Base-by-base conservation (phyloP, 768 basidiomycete genomes). In the Lepiota venenata region DNA sequence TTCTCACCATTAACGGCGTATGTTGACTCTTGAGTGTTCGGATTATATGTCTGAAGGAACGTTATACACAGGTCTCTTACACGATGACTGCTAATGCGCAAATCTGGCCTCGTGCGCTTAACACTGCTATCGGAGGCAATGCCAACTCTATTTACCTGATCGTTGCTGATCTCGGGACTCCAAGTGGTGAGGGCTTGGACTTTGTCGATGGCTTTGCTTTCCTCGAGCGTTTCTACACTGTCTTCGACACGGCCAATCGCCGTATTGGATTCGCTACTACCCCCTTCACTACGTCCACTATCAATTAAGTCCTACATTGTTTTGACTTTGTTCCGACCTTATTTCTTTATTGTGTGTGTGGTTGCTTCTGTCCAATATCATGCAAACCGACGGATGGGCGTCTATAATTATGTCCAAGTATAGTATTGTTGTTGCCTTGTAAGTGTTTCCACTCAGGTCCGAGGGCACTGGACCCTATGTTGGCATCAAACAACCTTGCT, bases 31-130 rank as follows among this genome's bases (percentile, higher is more conserved):
- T 39, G 21, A 9, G 25, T 37, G 38, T 35, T 47, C 36, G 41
- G n/a, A 8, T 32, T 44, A 14, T 11, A 8, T 11, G n/a, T 52
- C 36, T 35, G 11, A 14, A 44, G 46, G 41, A 16, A 21, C 35
- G 12, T 36, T 42, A n/a, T 38, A 11, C 0, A 41, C 56, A 82
- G 78, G 68, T 67, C 14, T 76, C 74, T 8, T 84, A 75, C 60
- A 79, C 81, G 64, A 59, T 88, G 52, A 82, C 80, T 2, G 63
- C 81, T 14, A 83, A 86, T 60, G 85, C 82, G 3, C 86, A 89
- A 73, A 81, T 84, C 57, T 88, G 85, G 83, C 85, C 85, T 0
- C 79, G 82, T 44, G 61, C 71, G 2, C 70, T 82, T 56, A 87
- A 88, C 69, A 65, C 70, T 14, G 66, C 69, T 32, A 75, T 89